phyloP scores from a whole-genome alignment of 768 basidiomycete genomes.

The Hebeloma cylindrosporum region DNA sequence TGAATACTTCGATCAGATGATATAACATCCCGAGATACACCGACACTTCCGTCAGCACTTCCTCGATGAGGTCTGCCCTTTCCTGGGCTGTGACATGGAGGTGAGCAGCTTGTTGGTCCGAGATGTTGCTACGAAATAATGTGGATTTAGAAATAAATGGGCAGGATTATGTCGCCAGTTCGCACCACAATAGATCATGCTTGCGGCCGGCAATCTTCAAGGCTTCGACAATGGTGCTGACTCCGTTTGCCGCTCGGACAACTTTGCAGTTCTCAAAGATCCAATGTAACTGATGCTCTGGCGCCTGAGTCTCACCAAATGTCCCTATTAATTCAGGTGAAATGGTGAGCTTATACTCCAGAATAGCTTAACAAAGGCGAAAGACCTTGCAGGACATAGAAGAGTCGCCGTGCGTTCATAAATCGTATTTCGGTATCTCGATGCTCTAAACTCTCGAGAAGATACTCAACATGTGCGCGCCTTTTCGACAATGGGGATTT shows the following conservation, averaged over 20 bases:
- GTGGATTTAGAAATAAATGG: slow-evolving; percentile 4
- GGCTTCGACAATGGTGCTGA: slow-evolving; percentile 80
- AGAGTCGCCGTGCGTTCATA: slow-evolving; percentile 79
- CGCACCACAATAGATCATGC: slow-evolving; percentile 79
- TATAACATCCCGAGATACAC: slow-evolving; percentile 96
- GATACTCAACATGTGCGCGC: slow-evolving; percentile 71
- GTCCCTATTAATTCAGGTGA: slow-evolving; percentile 53
- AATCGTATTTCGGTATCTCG: slow-evolving; percentile 82
- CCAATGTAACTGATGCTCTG: slow-evolving; percentile 94
- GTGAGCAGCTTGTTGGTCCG: slow-evolving; percentile 71
- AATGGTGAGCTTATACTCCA: neutral
- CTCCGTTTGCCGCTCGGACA: slow-evolving; percentile 79
- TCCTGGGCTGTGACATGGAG: slow-evolving; percentile 71
- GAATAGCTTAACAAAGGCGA: neutral
- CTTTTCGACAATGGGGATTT: slow-evolving; percentile 60
- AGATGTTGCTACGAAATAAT: slow-evolving; percentile 54
- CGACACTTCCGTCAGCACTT: slow-evolving; percentile 88
- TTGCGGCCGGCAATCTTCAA: slow-evolving; percentile 88
- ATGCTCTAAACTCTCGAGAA: slow-evolving; percentile 88
- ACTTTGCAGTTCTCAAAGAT: slow-evolving; percentile 92
- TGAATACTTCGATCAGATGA: slow-evolving; percentile 90
- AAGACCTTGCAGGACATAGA: slow-evolving; percentile 91
- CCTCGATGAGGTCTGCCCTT: slow-evolving; percentile 79
- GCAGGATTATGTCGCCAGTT: neutral
- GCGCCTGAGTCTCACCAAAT: slow-evolving; percentile 87